phyloP scores from a whole-genome alignment of 768 basidiomycete species.

The Macrolepiota albuminosa region DNA sequence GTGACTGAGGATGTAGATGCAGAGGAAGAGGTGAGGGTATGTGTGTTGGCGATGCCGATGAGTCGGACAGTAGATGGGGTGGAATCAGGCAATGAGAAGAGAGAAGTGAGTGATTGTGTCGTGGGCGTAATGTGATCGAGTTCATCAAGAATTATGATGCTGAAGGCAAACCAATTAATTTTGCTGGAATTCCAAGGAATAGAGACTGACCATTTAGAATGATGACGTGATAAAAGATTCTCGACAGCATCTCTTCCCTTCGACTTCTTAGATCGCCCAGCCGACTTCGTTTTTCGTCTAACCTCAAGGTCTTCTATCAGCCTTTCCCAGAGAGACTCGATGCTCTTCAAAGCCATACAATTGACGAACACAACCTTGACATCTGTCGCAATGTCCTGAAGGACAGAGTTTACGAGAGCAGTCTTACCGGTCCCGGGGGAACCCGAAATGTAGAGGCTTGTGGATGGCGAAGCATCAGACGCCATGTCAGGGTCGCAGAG shows the following conservation, averaged over 20 bases:
- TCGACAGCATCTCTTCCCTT: constrained; percentile 49
- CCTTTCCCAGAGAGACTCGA: constrained; percentile 70
- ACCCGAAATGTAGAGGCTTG: constrained; percentile 84
- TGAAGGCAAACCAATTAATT: constrained; percentile 23
- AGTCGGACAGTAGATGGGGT: constrained; percentile 53
- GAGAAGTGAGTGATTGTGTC: constrained; percentile 47
- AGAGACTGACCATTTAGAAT: constrained; percentile 48
- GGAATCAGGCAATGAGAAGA: constrained; percentile 66
- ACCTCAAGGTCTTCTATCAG: constrained; percentile 52
- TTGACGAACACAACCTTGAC: constrained; percentile 59
- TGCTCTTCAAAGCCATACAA: constrained; percentile 70
- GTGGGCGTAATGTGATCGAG: constrained; percentile 76
- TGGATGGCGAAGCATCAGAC: constrained; percentile 21
- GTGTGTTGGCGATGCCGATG: constrained; percentile 87
- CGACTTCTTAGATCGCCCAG: constrained; percentile 31
- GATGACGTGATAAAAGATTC: constrained; percentile 34
- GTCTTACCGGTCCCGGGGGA: constrained; percentile 93
- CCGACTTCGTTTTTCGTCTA: constrained; percentile 29
- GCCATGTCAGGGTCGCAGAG: constrained; percentile 26
- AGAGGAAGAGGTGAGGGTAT: constrained; percentile 66
- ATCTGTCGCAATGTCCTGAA: constrained; percentile 39
- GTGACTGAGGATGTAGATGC: constrained; percentile 28
- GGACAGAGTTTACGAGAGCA: constrained; percentile 67
- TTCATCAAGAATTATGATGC: constrained; percentile 81
- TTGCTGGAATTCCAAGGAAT: neutral